Evolutionary conservation across 352 stramenopile genomes (phyloP).

Genomic region (Globisporangium middletonii): DNA sequence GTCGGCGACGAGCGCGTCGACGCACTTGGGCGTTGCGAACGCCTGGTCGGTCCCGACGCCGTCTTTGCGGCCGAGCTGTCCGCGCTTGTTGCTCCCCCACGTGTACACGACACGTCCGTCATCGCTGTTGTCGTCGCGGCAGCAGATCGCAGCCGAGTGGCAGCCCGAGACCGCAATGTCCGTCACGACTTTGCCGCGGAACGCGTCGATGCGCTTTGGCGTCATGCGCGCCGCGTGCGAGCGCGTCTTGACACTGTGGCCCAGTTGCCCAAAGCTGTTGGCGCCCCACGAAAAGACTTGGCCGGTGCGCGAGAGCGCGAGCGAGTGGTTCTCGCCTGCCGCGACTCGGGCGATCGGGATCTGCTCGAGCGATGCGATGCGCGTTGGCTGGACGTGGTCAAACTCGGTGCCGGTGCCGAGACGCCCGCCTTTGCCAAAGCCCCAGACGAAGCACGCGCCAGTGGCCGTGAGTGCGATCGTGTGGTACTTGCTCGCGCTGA

Average conservation of each 20-base stretch:
- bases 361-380: slow-evolving; percentile 31
- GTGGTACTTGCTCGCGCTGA: slow-evolving; percentile 80
- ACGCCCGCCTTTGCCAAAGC: slow-evolving; percentile 75
- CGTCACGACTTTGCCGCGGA: slow-evolving; percentile 41
- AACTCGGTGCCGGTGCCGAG: slow-evolving; percentile 73
- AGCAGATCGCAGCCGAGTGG: slow-evolving; percentile 65
- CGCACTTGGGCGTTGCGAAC: slow-evolving; percentile 42
- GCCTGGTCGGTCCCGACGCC: slow-evolving; percentile 59
- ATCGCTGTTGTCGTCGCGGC: slow-evolving; percentile 14
- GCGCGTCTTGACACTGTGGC: slow-evolving; percentile 51
- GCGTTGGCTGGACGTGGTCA: slow-evolving; percentile 65
- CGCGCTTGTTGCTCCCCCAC: slow-evolving; percentile 78
- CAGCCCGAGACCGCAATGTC: slow-evolving; percentile 67
- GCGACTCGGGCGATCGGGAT: slow-evolving; percentile 63
- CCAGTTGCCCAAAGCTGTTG: slow-evolving; percentile 76
- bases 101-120: slow-evolving; percentile 39
- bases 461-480: slow-evolving; percentile 58
- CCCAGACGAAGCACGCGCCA: slow-evolving; percentile 75
- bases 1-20: slow-evolving; percentile 48
- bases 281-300: slow-evolving; percentile 83
- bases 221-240: slow-evolving; percentile 48
- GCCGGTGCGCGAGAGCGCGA: slow-evolving; percentile 56
- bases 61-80: slow-evolving; percentile 76
- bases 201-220: slow-evolving; percentile 70
- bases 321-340: slow-evolving; percentile 76